Evolutionary conservation across 805 yeast species (phyloP), one percentile per base, ranked within the genome.

Genomic region (Candida ovalis): DNA sequence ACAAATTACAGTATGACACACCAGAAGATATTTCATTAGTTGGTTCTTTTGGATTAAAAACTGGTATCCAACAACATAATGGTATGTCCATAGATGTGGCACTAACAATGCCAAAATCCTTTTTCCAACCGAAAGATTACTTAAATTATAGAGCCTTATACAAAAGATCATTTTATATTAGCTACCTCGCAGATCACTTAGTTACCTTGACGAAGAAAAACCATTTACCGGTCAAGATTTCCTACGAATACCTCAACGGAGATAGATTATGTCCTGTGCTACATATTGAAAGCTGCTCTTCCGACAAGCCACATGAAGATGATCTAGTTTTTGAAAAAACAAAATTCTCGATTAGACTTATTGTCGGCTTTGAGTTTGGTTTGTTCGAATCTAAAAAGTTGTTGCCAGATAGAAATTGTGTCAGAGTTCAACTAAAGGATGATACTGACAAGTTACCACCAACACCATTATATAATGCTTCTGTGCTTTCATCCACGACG

Each of bases 41-140:
- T 8, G 98, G 99, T 1, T 82, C 96, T 6, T 92, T 88, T 71
- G 94, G 96, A 3, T 72, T 92, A 54, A 88, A 88, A 58, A 82
- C 96, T 0, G 89, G 86, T 2, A 84, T 88, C 22, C 76, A 80
- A 42, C 83, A 84, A 23, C 73, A 75, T 40, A 60, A 67, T 33
- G 86, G 87, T 0, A 73, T 81, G 63, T 71, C 88, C 4, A 78
- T 92, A 21, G 99, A 94, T 64, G 77, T 94, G 25, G 75, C 86
- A 28, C 73, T 92, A 37, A 82, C 88, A 3, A 92, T 94, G 91
- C 96, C 97, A 5, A 68, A 71, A 44, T 68, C 70, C 24, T 63
- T 86, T 42, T 86, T 94, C 61, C 90, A 86, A 60, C 82, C 84
- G 44, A 94, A 94, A 69, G 99, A 94, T 66, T 88, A 84, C 60